Evolutionary conservation across 495 filamentous ascomycete genomes (phyloP).

Genomic region (Aspergillus saccharolyticus): DNA sequence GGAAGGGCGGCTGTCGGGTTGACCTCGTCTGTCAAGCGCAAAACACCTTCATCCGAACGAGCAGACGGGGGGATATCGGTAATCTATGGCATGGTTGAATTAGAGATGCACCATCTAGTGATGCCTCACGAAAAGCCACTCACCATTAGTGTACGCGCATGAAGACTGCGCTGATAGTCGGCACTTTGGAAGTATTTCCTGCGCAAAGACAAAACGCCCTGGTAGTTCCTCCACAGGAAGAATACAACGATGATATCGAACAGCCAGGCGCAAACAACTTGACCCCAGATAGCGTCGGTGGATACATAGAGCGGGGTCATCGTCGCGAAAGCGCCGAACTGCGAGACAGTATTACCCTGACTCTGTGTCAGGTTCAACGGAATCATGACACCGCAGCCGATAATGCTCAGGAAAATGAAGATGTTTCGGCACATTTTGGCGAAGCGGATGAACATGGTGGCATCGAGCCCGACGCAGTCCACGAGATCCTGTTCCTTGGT

Average conservation of each 20-base stretch:
- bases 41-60: constrained; percentile 79
- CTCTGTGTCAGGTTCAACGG: constrained; percentile 69
- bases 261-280: constrained; percentile 72
- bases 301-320: constrained; percentile 50
- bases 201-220: constrained; percentile 61
- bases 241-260: constrained; percentile 71
- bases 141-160: constrained; percentile 87
- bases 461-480: constrained; percentile 80
- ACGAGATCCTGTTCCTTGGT: constrained; percentile 74
- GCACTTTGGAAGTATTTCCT: constrained; percentile 77
- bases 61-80: constrained; percentile 74
- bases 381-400: constrained; percentile 76
- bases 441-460: constrained; percentile 83
- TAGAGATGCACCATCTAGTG: neutral
- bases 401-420: constrained; percentile 64
- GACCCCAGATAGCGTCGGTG: constrained; percentile 61
- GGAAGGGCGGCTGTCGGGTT: constrained; percentile 72
- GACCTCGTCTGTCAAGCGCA: constrained; percentile 69
- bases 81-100: constrained; percentile 44
- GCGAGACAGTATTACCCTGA: constrained; percentile 15
- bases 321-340: constrained; percentile 39
- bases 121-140: neutral
- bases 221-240: constrained; percentile 91
- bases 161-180: constrained; percentile 84
- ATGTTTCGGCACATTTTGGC: constrained; percentile 89